Conservation (phyloP, 2,329 filamentous ascomycete genomes). For the Decorospora gaudefroyi region DNA sequence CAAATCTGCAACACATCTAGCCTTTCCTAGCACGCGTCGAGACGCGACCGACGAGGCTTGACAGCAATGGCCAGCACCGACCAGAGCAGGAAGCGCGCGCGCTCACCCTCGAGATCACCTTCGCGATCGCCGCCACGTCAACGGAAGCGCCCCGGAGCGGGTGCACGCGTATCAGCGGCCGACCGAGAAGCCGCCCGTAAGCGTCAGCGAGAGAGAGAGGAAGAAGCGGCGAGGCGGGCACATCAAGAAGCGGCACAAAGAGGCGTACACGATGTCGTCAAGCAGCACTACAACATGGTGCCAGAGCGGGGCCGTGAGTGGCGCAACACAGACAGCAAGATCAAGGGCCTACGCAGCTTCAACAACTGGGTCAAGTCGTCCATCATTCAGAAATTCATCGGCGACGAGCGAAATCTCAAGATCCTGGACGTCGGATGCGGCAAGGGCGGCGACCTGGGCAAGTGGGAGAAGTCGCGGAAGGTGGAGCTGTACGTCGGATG, state of each 20-base stretch:
- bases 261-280: slow-evolving; percentile 81
- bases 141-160: slow-evolving; percentile 62
- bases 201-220: slow-evolving; percentile 49
- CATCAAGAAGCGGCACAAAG: slow-evolving; percentile 50
- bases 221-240: slow-evolving; percentile 55
- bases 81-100: slow-evolving; percentile 35
- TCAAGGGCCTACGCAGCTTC: slow-evolving; percentile 90
- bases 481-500: slow-evolving; percentile 94
- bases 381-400: slow-evolving; percentile 87
- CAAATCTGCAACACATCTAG: too few species aligned
- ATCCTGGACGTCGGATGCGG: slow-evolving; percentile 95
- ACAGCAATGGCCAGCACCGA: slow-evolving; percentile 31
- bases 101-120: slow-evolving; percentile 44
- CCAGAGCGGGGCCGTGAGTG: slow-evolving; percentile 92
- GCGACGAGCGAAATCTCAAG: slow-evolving; percentile 62
- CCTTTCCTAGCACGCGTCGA: slow-evolving; percentile 2
- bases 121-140: slow-evolving; percentile 60
- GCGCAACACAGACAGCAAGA: slow-evolving; percentile 90
- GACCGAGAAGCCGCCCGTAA: slow-evolving; percentile 71
- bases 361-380: slow-evolving; percentile 99
- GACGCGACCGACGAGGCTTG: neutral
- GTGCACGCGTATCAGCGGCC: slow-evolving; percentile 64
- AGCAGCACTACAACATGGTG: slow-evolving; percentile 93
- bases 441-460: slow-evolving; percentile 92
- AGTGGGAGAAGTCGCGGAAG: slow-evolving; percentile 90